Percentiles rank a stretch among this genome's conserved stretches.
These are phyloP conservation scores for Neonectria sp. DNA, from an alignment of 2,329 filamentous ascomycete species.

Conservation along the genomic window DNA sequence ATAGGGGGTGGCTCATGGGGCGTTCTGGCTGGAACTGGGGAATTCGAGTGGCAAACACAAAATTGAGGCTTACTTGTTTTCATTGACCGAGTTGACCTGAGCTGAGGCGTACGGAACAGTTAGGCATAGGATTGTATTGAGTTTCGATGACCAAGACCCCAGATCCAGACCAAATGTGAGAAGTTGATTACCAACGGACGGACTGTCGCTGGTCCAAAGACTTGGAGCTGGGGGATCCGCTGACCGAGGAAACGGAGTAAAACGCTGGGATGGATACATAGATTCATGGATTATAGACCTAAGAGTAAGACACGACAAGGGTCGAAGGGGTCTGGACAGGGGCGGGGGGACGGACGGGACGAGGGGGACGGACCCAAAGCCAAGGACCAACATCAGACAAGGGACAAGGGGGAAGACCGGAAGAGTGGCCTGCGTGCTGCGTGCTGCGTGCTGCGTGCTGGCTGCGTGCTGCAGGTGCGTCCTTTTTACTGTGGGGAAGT, in stretches of 20 bases:
- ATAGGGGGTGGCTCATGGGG: not conserved
- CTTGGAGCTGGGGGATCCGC: not conserved
- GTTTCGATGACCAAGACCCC: not conserved
- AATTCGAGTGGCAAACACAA: not conserved
- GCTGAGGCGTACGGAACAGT: not conserved
- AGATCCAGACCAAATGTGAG: not conserved
- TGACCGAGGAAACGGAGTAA: not conserved
- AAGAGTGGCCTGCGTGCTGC: not conserved
- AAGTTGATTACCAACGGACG: not conserved
- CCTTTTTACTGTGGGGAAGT: slow-evolving; percentile 9
- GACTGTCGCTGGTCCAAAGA: not conserved
- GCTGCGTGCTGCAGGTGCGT: slow-evolving; percentile 8
- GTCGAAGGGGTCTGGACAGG: not conserved
- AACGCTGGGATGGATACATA: too few species aligned
- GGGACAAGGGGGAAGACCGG: not conserved
- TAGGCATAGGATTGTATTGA: not conserved
- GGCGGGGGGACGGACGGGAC: not conserved
- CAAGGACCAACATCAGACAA: slow-evolving; percentile 11
- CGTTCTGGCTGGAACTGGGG: not conserved
- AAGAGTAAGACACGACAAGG: not conserved
- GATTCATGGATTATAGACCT: not conserved
- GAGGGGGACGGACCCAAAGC: slow-evolving; percentile 4
- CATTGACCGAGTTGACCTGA: not conserved
- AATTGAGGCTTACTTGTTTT: not conserved
- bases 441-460: slow-evolving; percentile 4